Evolutionary conservation across 306 rosid genomes (phyloP), one percentile per base, ranked within the genome.

Genomic region (Vicia sativa): DNA sequence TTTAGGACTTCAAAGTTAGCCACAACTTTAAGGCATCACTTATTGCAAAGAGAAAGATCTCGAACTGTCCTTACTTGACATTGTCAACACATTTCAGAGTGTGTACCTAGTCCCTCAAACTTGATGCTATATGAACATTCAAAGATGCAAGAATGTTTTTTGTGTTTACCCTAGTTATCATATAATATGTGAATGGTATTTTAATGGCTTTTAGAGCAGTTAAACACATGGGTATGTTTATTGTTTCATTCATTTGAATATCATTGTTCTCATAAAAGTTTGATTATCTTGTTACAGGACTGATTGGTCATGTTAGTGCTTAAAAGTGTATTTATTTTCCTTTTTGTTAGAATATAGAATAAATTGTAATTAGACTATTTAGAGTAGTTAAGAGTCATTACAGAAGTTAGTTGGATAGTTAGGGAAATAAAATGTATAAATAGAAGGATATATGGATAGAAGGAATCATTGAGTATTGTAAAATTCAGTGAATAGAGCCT

Each of bases 231-330:
- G 16, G 9, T 38, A 38, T 67, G 8, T 58, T 67, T 37, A 16
- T 46, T 46, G 68, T 67, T 48, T 67, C 43, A 26, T 53, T 44
- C 43, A 26, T 53, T 44, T 67, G 46, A 49, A 14, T 48, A 58
- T 50, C 57, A 16, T 41, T 60, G 64, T 48, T 67, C 45, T 25
- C 23, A 49, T 46, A 59, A 43, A 44, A 46, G 23, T 48, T 67
- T 37, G 37, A 39, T 56, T 23, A 19, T 49, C 53, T 66, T 35
- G 34, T 57, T 46, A 14, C 10, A 34, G 5, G 29, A 19, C 21
- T 46, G 9, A 23, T 9, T 45, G 57, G 59, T 65, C 52, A 54
- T 14, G 39, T 15, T 4, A 72, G 69, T 72, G 69, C 52, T 21
- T 34, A 46, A 12, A 60, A 35, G 41, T 48, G 26, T 7, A 46